Percentiles rank a stretch among this genome's conserved stretches.
Conservation (phyloP, 192 early-diverging fungal genomes). For the Gigaspora rosea region DNA sequence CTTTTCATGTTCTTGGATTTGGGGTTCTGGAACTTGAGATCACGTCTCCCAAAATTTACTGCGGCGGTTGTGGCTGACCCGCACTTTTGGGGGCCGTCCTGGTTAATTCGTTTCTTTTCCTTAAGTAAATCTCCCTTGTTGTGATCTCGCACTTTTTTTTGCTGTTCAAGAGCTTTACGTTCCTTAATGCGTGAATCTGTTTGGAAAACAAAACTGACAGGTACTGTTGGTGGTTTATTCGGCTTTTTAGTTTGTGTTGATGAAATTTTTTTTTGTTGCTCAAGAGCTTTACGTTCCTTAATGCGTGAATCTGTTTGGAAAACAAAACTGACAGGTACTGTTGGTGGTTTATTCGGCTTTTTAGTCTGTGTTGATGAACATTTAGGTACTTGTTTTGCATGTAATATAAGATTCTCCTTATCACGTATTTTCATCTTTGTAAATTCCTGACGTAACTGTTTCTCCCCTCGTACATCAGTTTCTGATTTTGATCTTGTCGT, state of each 20-base stretch:
- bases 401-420: no score
- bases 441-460: no score
- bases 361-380: background rate
- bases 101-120: no score
- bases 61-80: no score
- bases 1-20: no score
- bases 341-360: background rate
- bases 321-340: background rate
- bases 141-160: background rate
- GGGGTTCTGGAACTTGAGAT: no score
- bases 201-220: background rate
- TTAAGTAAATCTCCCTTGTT: no score
- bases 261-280: background rate
- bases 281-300: background rate
- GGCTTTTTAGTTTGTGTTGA: background rate
- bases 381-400: background rate
- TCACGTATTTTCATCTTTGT: no score
- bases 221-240: background rate
- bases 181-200: background rate
- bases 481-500: no score
- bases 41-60: no score
- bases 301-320: conserved; percentile 6
- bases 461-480: no score
- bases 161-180: background rate
- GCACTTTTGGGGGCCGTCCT: no score